Evolutionary conservation across 2,329 filamentous ascomycete genomes (phyloP), one percentile per base, ranked within the genome.

Genomic region (Cryphonectria radicalis): DNA sequence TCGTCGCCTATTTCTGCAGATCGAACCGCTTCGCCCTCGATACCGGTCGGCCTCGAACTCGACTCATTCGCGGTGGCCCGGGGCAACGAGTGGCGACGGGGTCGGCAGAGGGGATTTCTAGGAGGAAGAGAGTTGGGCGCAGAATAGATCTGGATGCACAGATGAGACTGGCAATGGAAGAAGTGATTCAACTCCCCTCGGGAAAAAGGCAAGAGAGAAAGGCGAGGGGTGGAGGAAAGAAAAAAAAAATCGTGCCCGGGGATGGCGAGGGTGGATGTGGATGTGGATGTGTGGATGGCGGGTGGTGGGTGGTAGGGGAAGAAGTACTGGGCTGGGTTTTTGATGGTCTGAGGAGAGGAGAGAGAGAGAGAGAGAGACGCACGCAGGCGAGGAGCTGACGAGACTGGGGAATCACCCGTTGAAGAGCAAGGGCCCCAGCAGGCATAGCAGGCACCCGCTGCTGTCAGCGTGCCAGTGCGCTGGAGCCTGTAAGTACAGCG

Each of bases 41-140:
- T 64, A 62, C 62, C 50, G 67, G 37, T 67, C 53, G 65, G 55
- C 43, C 55, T 57, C 65, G 37, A 55, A 68, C 66, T 66, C 63
- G 68, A 69, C 62, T 63, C 68, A 69, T 69, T 60, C 63, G 46
- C 46, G 68, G 68, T 25, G 42, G 68, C 53, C 42, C 55, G n/a
- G 62, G 60, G 66, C 35, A 35, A 59, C 55, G 28, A 66, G 68
- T 35, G 53, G 40, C 63, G 68, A 65, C 50, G 53, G 65, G 32
- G 32, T 28, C 17, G 68, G 62, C 63, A 25, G 17, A 66, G 59
- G n/a, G 37, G 35, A 57, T 53, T 50, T 22, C n/a, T 32, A 32
- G 35, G 65, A 13, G n/a, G 32, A 32, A 32, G 10, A 43, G 50
- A 28, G 8, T 25, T 55, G 65, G 37, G 6, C 14, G 59, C n/a